Evolutionary conservation across 2,329 filamentous ascomycete genomes (phyloP).

Genomic region (Drechslerella dactyloides): DNA sequence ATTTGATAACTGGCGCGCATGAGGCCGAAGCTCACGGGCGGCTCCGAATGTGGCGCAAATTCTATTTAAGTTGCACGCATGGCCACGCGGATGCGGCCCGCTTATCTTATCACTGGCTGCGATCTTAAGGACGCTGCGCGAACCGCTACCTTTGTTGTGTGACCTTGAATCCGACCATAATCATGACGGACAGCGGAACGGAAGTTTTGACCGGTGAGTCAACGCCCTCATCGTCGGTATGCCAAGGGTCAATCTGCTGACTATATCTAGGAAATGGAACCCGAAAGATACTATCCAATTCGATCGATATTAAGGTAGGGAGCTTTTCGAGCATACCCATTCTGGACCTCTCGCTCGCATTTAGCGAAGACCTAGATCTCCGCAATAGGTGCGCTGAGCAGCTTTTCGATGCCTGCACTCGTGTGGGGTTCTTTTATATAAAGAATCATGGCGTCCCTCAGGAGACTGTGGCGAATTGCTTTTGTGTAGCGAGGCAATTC

Average conservation of each 20-base stretch:
- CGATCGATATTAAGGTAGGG: conserved; percentile 35
- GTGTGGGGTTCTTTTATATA: conserved; percentile 66
- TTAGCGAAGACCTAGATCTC: conserved; percentile 57
- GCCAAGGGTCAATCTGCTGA: neutral
- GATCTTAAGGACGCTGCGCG: no score
- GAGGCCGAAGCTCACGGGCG: no score
- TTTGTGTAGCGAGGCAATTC: conserved; percentile 43
- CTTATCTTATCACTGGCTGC: no score
- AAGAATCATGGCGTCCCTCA: conserved; percentile 56
- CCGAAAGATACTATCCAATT: conserved; percentile 45
- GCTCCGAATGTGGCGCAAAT: no score
- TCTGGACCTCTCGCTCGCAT: conserved; percentile 62
- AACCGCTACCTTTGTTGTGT: no score
- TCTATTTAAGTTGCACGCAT: no score
- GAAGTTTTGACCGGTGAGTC: conserved; percentile 8
- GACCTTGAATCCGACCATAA: neutral
- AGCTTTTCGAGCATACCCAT: conserved; percentile 62
- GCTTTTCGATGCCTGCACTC: conserved; percentile 62
- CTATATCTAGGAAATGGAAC: conserved; percentile 31
- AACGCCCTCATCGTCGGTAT: neutral
- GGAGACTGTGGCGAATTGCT: conserved; percentile 13
- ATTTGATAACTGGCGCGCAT: no score
- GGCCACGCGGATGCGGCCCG: no score
- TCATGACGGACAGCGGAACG: neutral
- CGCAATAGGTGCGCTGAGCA: conserved; percentile 59